Conservation (phyloP, 140 eudicot species). For the Cichorium intybus region DNA sequence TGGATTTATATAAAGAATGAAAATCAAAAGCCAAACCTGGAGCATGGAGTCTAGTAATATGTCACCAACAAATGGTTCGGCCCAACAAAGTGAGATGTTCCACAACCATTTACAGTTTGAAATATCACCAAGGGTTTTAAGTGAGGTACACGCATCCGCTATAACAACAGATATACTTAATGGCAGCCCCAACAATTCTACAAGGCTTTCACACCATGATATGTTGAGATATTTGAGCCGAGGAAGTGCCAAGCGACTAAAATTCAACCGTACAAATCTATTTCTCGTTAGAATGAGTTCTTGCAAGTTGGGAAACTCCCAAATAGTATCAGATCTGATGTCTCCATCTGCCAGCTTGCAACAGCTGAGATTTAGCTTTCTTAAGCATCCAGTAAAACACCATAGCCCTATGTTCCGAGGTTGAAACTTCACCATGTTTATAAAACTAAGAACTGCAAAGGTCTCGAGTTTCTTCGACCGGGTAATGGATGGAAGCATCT, state of each 20-base stretch:
- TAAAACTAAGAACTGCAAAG: background rate
- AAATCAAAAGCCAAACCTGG: background rate
- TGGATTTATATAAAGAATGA: background rate
- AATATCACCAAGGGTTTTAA: background rate
- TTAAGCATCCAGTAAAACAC: background rate
- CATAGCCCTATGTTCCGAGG: background rate
- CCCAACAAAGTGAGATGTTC: background rate
- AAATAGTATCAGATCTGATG: background rate
- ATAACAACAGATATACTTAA: constrained; percentile 14
- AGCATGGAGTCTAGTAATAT: background rate
- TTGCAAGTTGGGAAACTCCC: background rate
- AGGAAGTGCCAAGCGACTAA: constrained; percentile 1
- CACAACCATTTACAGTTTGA: background rate
- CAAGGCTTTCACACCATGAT: background rate
- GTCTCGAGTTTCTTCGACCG: background rate
- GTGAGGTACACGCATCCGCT: constrained; percentile 12
- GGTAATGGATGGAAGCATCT: background rate
- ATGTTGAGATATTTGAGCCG: background rate
- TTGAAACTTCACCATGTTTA: background rate
- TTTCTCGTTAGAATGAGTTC: constrained; percentile 10
- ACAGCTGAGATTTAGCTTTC: background rate
- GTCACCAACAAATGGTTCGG: background rate
- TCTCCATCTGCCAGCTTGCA: constrained; percentile 13
- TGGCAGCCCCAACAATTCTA: constrained; percentile 28
- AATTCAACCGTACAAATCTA: constrained; percentile 1